Evolutionary conservation across 495 filamentous ascomycete species (phyloP), one percentile per base, ranked within the genome.

Genomic region (Cairneyella variabilis): DNA sequence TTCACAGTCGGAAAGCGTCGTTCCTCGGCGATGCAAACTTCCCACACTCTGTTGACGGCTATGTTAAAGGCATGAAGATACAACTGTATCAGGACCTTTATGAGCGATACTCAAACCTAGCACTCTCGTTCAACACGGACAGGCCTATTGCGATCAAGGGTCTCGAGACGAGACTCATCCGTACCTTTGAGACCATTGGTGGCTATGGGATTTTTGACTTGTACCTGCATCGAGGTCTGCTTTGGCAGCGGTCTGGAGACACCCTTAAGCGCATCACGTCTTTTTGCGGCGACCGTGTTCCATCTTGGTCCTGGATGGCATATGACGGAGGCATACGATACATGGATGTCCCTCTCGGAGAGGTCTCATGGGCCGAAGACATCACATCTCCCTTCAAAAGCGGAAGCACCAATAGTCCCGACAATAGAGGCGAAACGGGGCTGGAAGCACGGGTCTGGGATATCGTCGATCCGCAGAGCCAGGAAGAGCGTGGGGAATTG

Each of bases 11-110:
- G 49, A 16, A 57, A 60, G 10, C 66, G 12, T 50, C 26, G 1
- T 70, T 72, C 41, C 62, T 74, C 5, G 70, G 67, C 0, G 72
- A 74, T 41, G 37, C 70, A 0, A 56, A 71, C 48, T 73, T 73
- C 37, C 72, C 73, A 0, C 25, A 60, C 3, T 25, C 20, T 17
- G 30, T 51, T 20, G 3, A 43, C 12, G 3, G 1, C 18, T 26
- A 34, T 30, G 7, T 17, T 3, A 26, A 57, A 50, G 44, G 46
- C 25, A 30, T 20, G 37, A 48, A 53, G 2, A 46, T 58, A 14
- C 3, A 25, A 7, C 48, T 46, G 7, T 53, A 26, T 32, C 39
- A 58, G 23, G 25, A 47, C 17, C 55, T 58, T 14, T 58, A 47
- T 28, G 22, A 46, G 22, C 38, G 27, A 4, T 58, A 58, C 34